Base-by-base conservation (phyloP, 2,329 filamentous ascomycete genomes). In the Fusarium chlamydosporum region DNA sequence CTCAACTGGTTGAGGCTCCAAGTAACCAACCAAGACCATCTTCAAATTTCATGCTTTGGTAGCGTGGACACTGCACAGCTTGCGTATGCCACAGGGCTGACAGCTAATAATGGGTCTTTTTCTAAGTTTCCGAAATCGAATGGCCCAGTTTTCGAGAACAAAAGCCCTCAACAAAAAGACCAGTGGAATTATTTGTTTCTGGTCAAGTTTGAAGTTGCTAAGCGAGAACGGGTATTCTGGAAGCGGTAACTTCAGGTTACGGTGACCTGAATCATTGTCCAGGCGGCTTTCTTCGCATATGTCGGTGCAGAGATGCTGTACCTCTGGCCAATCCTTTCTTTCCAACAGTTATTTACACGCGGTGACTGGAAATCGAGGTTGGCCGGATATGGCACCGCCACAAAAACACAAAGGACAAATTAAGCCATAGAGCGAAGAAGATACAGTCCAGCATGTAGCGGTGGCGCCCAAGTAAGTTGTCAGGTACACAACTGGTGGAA, bases 91-190 rank as follows among this genome's bases (percentile, higher is more conserved):
- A 56, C 66, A 69, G 41, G 66, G 61, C 66, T 69, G 66, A 69
- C 29, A 42, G 42, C 40, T 29, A 35, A 38, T 23, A 46, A 54
- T 40, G 56, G 65, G 61, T 34, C 45, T 26, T 31, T 31, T 31
- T 56, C 46, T 53, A 26, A 33, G 52, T 57, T 65, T 45, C 65
- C 59, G 40, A 52, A n/a, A 52, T 59, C 53, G 26, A 55, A 65
- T 37, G 53, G 40, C 66, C 66, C 62, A 48, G 57, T 60, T 68
- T 68, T 69, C 41, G 37, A 61, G 31, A 42, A 43, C 45, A 61
- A 68, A 68, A 61, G 41, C 40, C 42, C 65, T 52, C 61, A 69
- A 37, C 34, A 61, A 45, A 35, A 41, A 41, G 45, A 53, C 51
- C 48, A 53, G 52, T 31, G 41, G 47, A 56, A n/a, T 20, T 51